A percentile compares a stretch with the other conserved stretches of the same genome.
These are phyloP conservation scores for Boeremia exigua DNA, from an alignment of 2,329 filamentous ascomycete genomes.

Conservation along the genomic window DNA sequence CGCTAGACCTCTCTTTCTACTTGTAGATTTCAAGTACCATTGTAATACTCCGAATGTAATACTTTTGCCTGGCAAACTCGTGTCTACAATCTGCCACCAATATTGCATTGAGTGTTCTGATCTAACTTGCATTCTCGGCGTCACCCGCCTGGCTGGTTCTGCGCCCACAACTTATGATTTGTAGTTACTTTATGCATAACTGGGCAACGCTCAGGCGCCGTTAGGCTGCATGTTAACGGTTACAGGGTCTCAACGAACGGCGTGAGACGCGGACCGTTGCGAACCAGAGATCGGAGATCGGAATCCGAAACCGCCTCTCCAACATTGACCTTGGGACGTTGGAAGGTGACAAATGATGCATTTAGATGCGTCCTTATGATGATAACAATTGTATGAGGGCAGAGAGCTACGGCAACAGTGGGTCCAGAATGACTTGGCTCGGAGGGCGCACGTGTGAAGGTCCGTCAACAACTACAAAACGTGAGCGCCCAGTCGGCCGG, in stretches of 20 bases:
- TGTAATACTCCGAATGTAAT: slow-evolving; percentile 19
- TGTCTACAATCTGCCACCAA: neutral
- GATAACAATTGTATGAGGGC: neutral
- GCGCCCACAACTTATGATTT: neutral
- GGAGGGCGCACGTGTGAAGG: neutral
- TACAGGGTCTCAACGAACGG: slow-evolving; percentile 2
- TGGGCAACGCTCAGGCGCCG: slow-evolving; percentile 8
- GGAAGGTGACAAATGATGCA: neutral
- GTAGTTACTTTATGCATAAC: slow-evolving; percentile 13
- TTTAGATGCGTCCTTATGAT: neutral
- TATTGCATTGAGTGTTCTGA: neutral
- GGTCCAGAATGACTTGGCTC: neutral
- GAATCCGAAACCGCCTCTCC: slow-evolving; percentile 1
- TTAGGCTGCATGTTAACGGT: slow-evolving; percentile 9
- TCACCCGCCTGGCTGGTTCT: neutral
- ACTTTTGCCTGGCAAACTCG: slow-evolving; percentile 12
- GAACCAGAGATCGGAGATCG: slow-evolving; percentile 17
- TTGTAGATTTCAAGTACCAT: slow-evolving; percentile 19
- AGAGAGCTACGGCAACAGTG: neutral
- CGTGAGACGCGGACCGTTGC: slow-evolving; percentile 18
- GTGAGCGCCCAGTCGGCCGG: neutral
- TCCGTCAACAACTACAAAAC: neutral
- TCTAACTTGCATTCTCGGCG: neutral
- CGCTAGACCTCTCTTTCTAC: slow-evolving; percentile 18
- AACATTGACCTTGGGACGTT: neutral